Conservation (phyloP, 371 early-diverging fungal genomes). For the Chytridium lagenaria region DNA sequence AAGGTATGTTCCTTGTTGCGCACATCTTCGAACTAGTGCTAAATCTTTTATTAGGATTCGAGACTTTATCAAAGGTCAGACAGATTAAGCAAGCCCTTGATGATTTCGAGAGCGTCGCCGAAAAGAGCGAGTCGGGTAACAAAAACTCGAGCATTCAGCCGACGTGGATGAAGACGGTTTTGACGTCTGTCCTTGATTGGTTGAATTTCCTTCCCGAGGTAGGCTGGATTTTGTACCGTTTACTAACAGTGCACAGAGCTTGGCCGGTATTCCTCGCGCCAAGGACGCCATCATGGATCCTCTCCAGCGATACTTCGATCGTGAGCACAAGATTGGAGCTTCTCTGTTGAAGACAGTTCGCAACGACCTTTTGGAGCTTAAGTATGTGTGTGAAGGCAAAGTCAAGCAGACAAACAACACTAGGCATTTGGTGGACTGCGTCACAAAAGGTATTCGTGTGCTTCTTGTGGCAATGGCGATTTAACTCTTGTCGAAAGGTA, state of each 20-base stretch:
- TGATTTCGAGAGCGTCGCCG: constrained; percentile 76
- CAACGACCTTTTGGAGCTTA: constrained; percentile 69
- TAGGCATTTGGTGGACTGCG: constrained; percentile 69
- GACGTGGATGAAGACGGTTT: constrained; percentile 44
- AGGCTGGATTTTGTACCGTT: background rate
- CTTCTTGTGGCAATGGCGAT: too few relatives aligned
- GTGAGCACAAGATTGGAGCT: constrained; percentile 74
- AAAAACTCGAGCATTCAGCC: constrained; percentile 28
- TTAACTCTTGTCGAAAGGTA: constrained; percentile 42
- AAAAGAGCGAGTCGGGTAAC: background rate
- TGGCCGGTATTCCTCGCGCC: constrained; percentile 5
- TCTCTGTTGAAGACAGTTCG: constrained; percentile 68
- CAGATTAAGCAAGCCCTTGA: constrained; percentile 76
- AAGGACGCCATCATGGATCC: constrained; percentile 61
- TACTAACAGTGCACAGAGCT: constrained; percentile 10
- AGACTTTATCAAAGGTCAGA: constrained; percentile 80
- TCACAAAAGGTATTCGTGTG: constrained; percentile 67
- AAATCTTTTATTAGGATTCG: constrained; percentile 56
- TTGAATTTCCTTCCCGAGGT: constrained; percentile 66
- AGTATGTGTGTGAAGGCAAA: constrained; percentile 73
- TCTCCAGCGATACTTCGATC: constrained; percentile 82
- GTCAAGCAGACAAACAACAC: constrained; percentile 87
- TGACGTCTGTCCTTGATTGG: constrained; percentile 65
- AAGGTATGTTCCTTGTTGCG: constrained; percentile 42
- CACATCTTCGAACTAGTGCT: background rate